Base-by-base conservation (phyloP, 768 basidiomycete genomes). In the Pilatotrama ljubarskyi region DNA sequence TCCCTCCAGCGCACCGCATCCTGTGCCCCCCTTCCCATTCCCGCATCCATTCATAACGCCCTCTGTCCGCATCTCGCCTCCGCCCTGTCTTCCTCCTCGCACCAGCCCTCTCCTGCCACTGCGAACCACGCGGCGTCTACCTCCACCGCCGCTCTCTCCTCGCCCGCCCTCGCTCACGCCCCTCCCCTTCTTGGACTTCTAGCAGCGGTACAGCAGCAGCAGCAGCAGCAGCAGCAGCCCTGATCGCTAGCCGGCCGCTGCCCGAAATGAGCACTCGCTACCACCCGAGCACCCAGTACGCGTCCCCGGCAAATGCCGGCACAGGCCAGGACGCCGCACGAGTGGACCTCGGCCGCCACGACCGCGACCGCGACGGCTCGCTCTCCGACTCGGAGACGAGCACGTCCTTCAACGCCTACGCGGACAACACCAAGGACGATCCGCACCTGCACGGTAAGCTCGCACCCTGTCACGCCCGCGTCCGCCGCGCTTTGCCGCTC, bases 351-450 rank as follows among this genome's bases (percentile, higher is more conserved):
- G 49, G 38, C 15, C 58, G 62, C 22, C 58, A 62, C 49, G 66
- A 69, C 42, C 58, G 68, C 49, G 66, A 69, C 42, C 58, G 68
- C 20, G 67, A 75, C 51, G 79, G 76, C 54, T 86, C 84, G 10
- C 75, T 78, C 66, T 80, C 83, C 7, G 81, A 78, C 58, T 85
- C 85, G 58, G 85, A 86, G 61, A 54, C 63, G 43, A 52, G 59
- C 49, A 51, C 62, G n/a, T 56, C 51, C 51, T 50, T 63, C 51
- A 59, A 46, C 40, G 51, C 63, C 22, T 61, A 64, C 29, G 11
- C 64, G n/a, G 48, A 61, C 24, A 38, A 29, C 26, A 43, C 13
- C 43, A 61, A 55, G 29, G 64, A 69, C 50, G 70, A 68, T 6
- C 20, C 51, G 18, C 59, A 64, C 26, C 41, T 55, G 0, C 57